Percentiles rank a stretch among this genome's conserved stretches.
Conservation (phyloP, 805 yeast species). For the Lachancea mirantina region DNA sequence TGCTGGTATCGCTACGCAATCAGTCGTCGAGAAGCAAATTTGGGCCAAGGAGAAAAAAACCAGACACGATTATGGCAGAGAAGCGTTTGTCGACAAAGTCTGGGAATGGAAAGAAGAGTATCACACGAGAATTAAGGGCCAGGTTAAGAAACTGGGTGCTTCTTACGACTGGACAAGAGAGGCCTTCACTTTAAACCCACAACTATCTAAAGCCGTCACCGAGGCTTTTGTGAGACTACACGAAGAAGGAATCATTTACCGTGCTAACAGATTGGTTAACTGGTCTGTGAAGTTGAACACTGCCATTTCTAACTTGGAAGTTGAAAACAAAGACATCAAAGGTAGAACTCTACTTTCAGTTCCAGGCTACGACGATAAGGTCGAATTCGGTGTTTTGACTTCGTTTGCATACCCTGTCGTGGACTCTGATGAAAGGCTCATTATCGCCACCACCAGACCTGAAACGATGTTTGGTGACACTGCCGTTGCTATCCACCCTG, state of each 20-base stretch:
- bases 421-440: conserved; percentile 72
- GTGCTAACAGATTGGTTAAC: conserved; percentile 88
- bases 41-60: conserved; percentile 85
- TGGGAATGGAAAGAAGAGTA: conserved; percentile 99
- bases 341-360: conserved; percentile 76
- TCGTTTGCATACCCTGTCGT: conserved; percentile 88
- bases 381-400: conserved; percentile 96
- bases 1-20: conserved; percentile 98
- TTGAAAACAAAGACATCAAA: conserved; percentile 81
- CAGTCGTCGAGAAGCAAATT: conserved; percentile 92
- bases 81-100: conserved; percentile 74
- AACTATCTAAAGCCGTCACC: conserved; percentile 67
- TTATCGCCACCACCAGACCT: conserved; percentile 98
- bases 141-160: conserved; percentile 84
- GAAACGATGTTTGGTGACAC: conserved; percentile 98
- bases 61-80: conserved; percentile 94
- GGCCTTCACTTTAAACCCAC: conserved; percentile 84
- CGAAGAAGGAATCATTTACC: conserved; percentile 91
- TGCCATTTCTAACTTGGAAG: conserved; percentile 93
- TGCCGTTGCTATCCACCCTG: conserved; percentile 95
- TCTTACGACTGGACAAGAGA: conserved; percentile 96
- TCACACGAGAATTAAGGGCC: conserved; percentile 76
- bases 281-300: conserved; percentile 96
- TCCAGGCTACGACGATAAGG: conserved; percentile 83
- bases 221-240: conserved; percentile 89